These are phyloP conservation scores for Fusarium chlamydosporum DNA, from an alignment of 2,329 filamentous ascomycete species.

Conservation along the genomic window DNA sequence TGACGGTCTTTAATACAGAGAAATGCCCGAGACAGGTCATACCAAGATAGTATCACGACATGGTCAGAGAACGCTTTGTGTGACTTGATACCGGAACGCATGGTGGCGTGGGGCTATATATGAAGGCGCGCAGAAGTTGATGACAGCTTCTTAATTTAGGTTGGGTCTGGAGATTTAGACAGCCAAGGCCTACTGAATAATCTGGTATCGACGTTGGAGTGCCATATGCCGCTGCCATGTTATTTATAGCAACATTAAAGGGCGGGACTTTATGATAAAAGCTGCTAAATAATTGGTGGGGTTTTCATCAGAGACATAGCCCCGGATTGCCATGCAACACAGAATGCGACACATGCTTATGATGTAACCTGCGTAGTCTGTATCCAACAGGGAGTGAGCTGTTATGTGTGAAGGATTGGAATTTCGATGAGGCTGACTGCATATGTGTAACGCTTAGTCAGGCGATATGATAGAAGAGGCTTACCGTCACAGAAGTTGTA, in stretches of 20 bases:
- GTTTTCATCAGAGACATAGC: not conserved
- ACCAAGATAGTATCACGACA: not conserved
- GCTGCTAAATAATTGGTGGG: too few species aligned
- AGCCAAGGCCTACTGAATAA: too few species aligned
- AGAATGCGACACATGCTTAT: too few species aligned
- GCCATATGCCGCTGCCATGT: rapidly evolving
- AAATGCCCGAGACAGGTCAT: not conserved
- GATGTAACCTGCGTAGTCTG: not conserved
- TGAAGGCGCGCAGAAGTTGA: not conserved
- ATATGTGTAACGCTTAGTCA: not conserved
- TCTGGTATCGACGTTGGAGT: too few species aligned
- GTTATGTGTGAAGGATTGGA: not conserved
- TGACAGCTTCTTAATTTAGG: too few species aligned
- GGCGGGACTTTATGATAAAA: not conserved
- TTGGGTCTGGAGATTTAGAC: too few species aligned
- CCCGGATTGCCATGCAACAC: constrained; percentile 1
- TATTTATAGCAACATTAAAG: constrained; percentile 3
- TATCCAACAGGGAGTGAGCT: not conserved
- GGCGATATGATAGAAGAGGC: not conserved
- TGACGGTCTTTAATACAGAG: not conserved
- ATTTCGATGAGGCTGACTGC: constrained; percentile 4
- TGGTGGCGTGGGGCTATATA: not conserved
- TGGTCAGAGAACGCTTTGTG: not conserved
- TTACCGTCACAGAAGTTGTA: not conserved
- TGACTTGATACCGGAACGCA: not conserved